Evolutionary conservation across 345 rosid species (phyloP), one percentile per base, ranked within the genome.

Genomic region (Raphanus sativus): DNA sequence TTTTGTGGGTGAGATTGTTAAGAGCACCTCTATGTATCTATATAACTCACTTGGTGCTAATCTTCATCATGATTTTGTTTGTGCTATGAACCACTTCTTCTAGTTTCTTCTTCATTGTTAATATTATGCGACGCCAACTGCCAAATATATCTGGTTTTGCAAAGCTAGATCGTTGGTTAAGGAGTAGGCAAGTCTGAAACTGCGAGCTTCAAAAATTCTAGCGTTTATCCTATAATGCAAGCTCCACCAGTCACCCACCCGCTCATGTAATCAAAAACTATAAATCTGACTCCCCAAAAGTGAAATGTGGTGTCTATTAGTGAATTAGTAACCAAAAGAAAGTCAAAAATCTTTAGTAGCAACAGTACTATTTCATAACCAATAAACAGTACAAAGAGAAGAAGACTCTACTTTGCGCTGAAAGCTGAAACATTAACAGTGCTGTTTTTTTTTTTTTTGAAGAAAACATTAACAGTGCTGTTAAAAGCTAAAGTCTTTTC

Each of bases 21-120:
- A 45, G 12, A 52, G 40, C 58, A 65, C 55, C 0, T 67, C 61
- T 40, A 40, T 40, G 50, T 58, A 75, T 42, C 34, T 67, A 42
- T 40, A 24, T 67, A 58, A 11, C 15, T 67, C 73, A 4, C 8
- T 55, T 65, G 54, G 54, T 45, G 24, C 59, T 54, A 16, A 58
- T 58, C 48, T 75, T 56, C 10, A 66, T 40, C 5, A 60, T 67
- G 68, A 0, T 67, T 60, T 67, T 75, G 28, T 8, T 45, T 67
- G 15, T 65, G 40, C 15, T 63, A 73, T 15, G 34, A 65, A 38
- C 71, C n/a, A 55, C 62, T 62, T 10, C 17, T 13, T 45, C 5
- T 15, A 12, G 16, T 12, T 45, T 45, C 52, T 40, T 45, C 52
- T 2, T 13, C 40, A 7, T 30, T 62, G 40, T 62, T 61, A 62